phyloP scores from a whole-genome alignment of 1,284 basidiomycete species.

The Malassezia globosa region DNA sequence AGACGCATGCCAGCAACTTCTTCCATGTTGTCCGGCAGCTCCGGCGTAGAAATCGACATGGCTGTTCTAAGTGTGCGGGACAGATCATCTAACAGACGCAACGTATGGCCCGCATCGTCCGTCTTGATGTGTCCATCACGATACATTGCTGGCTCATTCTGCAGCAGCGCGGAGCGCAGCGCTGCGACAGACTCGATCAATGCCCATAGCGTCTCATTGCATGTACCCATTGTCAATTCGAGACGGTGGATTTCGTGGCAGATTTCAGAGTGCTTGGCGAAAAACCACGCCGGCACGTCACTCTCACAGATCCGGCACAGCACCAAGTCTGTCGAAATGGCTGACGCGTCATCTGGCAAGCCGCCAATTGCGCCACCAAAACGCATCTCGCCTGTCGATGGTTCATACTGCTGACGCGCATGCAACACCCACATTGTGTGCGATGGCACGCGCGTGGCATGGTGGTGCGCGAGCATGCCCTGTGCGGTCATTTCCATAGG shows the following conservation, averaged over 20 bases:
- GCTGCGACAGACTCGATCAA: conserved; percentile 59
- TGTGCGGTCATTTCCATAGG: conserved; percentile 69
- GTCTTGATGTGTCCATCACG: conserved; percentile 61
- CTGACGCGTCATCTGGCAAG: conserved; percentile 26
- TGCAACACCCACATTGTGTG: conserved; percentile 97
- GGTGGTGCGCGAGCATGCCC: conserved; percentile 95
- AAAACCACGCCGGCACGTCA: conserved; percentile 95
- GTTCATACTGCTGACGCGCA: neutral
- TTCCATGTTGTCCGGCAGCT: conserved; percentile 66
- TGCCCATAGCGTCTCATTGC: conserved; percentile 83
- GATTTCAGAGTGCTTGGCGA: conserved; percentile 99
- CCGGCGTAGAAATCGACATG: conserved; percentile 76
- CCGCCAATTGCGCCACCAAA: neutral
- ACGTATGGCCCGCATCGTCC: neutral
- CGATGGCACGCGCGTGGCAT: conserved; percentile 69
- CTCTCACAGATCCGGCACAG: conserved; percentile 97
- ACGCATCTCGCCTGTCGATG: conserved; percentile 4
- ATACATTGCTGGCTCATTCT: conserved; percentile 56
- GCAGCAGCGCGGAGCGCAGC: conserved; percentile 19
- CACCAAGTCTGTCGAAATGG: conserved; percentile 58
- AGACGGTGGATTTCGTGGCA: conserved; percentile 92
- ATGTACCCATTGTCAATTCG: conserved; percentile 85
- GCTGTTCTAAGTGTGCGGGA: conserved; percentile 66
- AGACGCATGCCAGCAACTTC: conserved; percentile 48
- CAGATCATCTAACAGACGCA: conserved; percentile 1